phyloP scores from a whole-genome alignment of 176 grass and related monocot genomes.

The Saccharum spontaneum region DNA sequence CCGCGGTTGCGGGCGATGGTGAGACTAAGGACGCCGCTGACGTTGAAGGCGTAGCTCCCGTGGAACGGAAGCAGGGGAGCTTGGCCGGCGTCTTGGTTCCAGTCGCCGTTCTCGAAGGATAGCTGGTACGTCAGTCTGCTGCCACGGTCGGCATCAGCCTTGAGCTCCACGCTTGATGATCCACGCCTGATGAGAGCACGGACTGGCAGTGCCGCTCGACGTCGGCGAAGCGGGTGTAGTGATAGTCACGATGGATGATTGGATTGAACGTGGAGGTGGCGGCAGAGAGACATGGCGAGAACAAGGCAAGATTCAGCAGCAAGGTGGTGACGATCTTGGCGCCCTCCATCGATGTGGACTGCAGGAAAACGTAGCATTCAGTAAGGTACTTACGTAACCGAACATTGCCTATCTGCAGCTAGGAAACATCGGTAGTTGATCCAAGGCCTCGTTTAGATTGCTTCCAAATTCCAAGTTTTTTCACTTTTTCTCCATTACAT shows the following conservation, averaged over 20 bases:
- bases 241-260: not conserved
- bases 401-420: too few species aligned
- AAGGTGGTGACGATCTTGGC: not conserved
- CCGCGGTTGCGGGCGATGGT: conserved; percentile 35
- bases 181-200: not conserved
- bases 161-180: not conserved
- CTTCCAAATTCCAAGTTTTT: too few species aligned
- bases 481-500: too few species aligned
- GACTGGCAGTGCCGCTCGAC: not conserved
- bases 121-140: not conserved
- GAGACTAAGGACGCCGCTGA: conserved; percentile 55
- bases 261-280: not conserved
- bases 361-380: not conserved
- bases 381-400: too few species aligned
- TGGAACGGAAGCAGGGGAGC: not conserved
- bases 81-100: conserved; percentile 10
- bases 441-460: too few species aligned
- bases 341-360: not conserved
- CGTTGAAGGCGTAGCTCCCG: conserved; percentile 41
- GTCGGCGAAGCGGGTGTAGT: conserved; percentile 12
- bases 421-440: too few species aligned
- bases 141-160: not conserved
- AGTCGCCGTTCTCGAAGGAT: conserved; percentile 17
- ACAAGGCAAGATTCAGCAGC: not conserved
- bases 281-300: not conserved